Evolutionary conservation across 352 stramenopile species (phyloP).

Genomic region (Globisporangium cederbergense): DNA sequence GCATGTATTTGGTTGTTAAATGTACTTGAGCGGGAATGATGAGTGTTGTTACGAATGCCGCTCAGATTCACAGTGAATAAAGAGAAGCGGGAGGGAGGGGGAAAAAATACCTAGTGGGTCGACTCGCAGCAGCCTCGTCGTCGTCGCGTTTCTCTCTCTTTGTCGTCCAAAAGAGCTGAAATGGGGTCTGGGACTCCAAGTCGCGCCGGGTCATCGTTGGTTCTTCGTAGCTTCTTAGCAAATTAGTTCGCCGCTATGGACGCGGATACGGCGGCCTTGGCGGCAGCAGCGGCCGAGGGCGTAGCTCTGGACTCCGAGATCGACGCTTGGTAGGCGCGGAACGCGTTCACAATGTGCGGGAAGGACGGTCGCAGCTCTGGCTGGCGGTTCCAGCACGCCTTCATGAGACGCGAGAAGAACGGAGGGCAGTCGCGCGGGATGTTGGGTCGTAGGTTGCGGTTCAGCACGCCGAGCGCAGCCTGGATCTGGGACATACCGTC

Average conservation of each 20-base stretch:
- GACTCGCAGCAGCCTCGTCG: neutral
- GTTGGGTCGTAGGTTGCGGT: slow-evolving; percentile 64
- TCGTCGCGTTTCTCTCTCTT: slow-evolving; percentile 6
- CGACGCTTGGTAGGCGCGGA: slow-evolving; percentile 50
- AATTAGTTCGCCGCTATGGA: slow-evolving; percentile 35
- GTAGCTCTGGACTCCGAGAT: slow-evolving; percentile 47
- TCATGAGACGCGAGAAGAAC: slow-evolving; percentile 71
- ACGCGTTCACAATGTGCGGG: slow-evolving; percentile 64
- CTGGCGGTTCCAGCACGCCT: slow-evolving; percentile 71
- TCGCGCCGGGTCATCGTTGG: neutral
- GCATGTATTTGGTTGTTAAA: slow-evolving; percentile 9
- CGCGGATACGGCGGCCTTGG: slow-evolving; percentile 39
- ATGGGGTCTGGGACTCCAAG: neutral
- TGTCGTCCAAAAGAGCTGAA: slow-evolving; percentile 11
- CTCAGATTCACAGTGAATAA: slow-evolving; percentile 12
- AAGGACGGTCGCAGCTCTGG: slow-evolving; percentile 65
- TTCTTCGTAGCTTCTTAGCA: neutral
- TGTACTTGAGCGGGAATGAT: neutral
- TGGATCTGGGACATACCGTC: slow-evolving; percentile 86
- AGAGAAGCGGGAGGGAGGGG: neutral
- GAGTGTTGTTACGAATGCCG: slow-evolving; percentile 3
- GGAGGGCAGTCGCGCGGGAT: slow-evolving; percentile 60
- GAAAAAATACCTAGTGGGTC: slow-evolving; percentile 2
- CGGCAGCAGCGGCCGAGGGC: slow-evolving; percentile 30
- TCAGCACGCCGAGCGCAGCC: slow-evolving; percentile 60